These are phyloP conservation scores for Russula dissimulans DNA, from an alignment of 768 basidiomycete species.

Conservation along the genomic window DNA sequence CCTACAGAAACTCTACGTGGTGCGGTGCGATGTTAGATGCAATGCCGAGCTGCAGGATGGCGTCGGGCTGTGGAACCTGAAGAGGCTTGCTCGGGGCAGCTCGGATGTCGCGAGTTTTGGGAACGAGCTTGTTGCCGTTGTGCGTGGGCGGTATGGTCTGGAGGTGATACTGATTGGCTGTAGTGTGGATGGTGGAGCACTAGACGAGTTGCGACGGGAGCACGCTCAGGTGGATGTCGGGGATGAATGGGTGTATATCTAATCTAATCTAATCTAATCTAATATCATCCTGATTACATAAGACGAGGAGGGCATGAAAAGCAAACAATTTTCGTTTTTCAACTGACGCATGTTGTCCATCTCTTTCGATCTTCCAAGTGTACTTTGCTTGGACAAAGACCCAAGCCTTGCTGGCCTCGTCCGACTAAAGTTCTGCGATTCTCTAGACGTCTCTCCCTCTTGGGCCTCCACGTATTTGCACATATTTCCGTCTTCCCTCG, in stretches of 20 bases:
- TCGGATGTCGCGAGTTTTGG: background rate
- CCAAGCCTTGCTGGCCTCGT: no score
- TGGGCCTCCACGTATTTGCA: no score
- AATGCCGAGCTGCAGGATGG: background rate
- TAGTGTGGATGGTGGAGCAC: background rate
- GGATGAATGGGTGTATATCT: constrained; percentile 12
- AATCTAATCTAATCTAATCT: background rate
- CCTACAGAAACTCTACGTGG: constrained; percentile 4
- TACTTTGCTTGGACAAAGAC: no score
- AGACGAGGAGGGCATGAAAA: no score
- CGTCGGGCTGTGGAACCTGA: background rate
- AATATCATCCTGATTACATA: no score
- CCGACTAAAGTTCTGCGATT: no score
- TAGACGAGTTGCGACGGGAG: constrained; percentile 1
- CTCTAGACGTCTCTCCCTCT: no score
- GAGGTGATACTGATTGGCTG: constrained; percentile 7
- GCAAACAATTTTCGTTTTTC: no score
- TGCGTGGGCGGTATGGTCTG: background rate
- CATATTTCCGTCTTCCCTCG: no score
- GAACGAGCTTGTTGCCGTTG: constrained; percentile 3
- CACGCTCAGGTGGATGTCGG: constrained; percentile 1
- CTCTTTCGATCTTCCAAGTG: no score
- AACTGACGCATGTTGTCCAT: no score
- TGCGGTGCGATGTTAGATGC: background rate
- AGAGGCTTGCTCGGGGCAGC: background rate